Evolutionary conservation across 352 stramenopile species (phyloP).

Genomic region (Globisporangium recalcitrans): DNA sequence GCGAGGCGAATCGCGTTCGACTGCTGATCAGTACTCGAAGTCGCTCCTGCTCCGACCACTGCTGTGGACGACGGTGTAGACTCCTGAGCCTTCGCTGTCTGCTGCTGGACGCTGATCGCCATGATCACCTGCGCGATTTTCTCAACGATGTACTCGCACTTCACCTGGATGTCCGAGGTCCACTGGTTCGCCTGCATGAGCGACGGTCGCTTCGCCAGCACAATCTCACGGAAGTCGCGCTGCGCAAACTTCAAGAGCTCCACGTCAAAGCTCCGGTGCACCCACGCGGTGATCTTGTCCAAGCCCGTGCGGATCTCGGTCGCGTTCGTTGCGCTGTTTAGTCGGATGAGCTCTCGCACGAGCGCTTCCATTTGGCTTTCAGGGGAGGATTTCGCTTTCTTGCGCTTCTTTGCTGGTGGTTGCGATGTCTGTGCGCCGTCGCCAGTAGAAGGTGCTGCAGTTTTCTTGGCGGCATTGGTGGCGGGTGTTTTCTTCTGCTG

Average conservation of each 20-base stretch:
- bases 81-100: slow-evolving; percentile 6
- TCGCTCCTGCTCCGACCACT: slow-evolving; percentile 1
- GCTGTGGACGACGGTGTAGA: slow-evolving; percentile 1
- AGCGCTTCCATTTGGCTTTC: slow-evolving; percentile 63
- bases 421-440: background rate
- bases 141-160: slow-evolving; percentile 47
- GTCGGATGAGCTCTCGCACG: slow-evolving; percentile 41
- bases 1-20: slow-evolving; percentile 20
- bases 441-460: background rate
- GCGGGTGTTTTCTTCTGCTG: slow-evolving; percentile 10
- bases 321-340: slow-evolving; percentile 41
- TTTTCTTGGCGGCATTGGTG: slow-evolving; percentile 1
- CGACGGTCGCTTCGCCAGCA: slow-evolving; percentile 29
- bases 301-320: slow-evolving; percentile 48
- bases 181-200: slow-evolving; percentile 39
- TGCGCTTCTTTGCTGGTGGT: slow-evolving; percentile 30
- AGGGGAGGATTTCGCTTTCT: slow-evolving; percentile 30
- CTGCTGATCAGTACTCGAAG: background rate
- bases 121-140: slow-evolving; percentile 49
- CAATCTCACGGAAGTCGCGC: slow-evolving; percentile 44
- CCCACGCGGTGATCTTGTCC: slow-evolving; percentile 53
- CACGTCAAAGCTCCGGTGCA: slow-evolving; percentile 45
- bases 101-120: slow-evolving; percentile 6
- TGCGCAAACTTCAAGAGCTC: slow-evolving; percentile 47
- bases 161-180: slow-evolving; percentile 50